Conservation (phyloP, 1,284 basidiomycete species). For the Pascua guehoae region DNA sequence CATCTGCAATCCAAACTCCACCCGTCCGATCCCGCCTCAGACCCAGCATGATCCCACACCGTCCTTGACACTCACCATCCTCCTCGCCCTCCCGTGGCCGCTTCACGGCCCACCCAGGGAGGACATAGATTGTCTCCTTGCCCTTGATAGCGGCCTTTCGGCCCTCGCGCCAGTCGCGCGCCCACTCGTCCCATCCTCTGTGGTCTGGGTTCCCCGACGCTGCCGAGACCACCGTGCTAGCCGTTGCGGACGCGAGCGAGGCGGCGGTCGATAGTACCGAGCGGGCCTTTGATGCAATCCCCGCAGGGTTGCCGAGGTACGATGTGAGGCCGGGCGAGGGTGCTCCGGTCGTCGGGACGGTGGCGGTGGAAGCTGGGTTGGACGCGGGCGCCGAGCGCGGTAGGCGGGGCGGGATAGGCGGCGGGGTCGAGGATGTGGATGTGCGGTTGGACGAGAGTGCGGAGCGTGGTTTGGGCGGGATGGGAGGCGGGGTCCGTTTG, state of each 20-base stretch:
- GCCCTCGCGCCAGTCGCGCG: constrained; percentile 11
- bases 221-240: not conserved
- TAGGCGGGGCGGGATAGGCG: not conserved
- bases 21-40: not conserved
- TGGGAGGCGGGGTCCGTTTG: not conserved
- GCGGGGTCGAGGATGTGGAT: not conserved
- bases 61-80: constrained; percentile 7
- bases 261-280: constrained; percentile 8
- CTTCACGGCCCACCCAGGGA: constrained; percentile 43
- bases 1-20: too few species aligned
- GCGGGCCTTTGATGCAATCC: constrained; percentile 16
- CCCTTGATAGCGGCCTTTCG: constrained; percentile 7
- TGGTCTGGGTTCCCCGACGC: constrained; percentile 23
- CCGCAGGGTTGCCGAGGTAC: constrained; percentile 4
- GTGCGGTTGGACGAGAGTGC: not conserved
- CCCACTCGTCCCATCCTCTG: constrained; percentile 19
- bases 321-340: not conserved
- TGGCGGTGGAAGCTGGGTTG: not conserved
- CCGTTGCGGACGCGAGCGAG: constrained; percentile 5
- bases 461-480: not conserved
- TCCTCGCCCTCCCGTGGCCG: constrained; percentile 17
- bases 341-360: not conserved
- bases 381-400: not conserved
- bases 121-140: constrained; percentile 28
- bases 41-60: too few species aligned